Evolutionary conservation across 108 stramenopile genomes (phyloP), one percentile per base, ranked within the genome.

Genomic region (Bacterosira constricta): DNA sequence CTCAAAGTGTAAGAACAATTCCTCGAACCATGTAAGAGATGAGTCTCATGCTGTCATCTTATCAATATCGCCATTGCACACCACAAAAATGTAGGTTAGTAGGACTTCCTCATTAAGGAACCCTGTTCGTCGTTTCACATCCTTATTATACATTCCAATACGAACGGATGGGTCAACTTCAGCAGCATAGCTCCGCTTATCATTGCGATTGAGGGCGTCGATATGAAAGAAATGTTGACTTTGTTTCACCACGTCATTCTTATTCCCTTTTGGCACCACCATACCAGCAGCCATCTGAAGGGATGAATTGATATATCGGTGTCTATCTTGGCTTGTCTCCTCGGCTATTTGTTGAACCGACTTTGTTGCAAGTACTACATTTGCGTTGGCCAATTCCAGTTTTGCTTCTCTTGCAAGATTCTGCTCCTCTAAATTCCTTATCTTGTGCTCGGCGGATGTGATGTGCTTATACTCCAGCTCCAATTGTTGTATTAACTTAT

Each of bases 1-100:
- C 20, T 77, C 69, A 27, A 71, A 64, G 38, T 66, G 41, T 0
- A 77, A 12, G 27, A 71, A 12, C n/a, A n/a, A n/a, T n/a, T n/a
- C n/a, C n/a, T n/a, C n/a, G n/a, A n/a, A n/a, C n/a, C n/a, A n/a
- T n/a, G 76, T 65, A 5, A 77, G 27, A 0, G 55, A 71, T 27
- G 76, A 46, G 6, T 32, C 11, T 39, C 62, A 27, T 31, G 37
- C 27, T 4, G 7, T 3, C 21, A 77, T 71, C 2, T 18, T 8
- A 15, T 63, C 42, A 17, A 47, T 10, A 31, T 77, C 75, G 0
- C 68, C 75, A 51, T 66, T 51, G 47, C 66, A 8, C 37, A n/a
- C n/a, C n/a, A n/a, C n/a, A n/a, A n/a, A n/a, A n/a, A n/a, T n/a
- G n/a, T n/a, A n/a, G n/a, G n/a, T n/a, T 1, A 75, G 29, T 23